Percentiles rank a stretch among this genome's conserved stretches.
Evolutionary conservation across 2,329 filamentous ascomycete genomes (phyloP).

Genomic region (Harringtonia lauricola): DNA sequence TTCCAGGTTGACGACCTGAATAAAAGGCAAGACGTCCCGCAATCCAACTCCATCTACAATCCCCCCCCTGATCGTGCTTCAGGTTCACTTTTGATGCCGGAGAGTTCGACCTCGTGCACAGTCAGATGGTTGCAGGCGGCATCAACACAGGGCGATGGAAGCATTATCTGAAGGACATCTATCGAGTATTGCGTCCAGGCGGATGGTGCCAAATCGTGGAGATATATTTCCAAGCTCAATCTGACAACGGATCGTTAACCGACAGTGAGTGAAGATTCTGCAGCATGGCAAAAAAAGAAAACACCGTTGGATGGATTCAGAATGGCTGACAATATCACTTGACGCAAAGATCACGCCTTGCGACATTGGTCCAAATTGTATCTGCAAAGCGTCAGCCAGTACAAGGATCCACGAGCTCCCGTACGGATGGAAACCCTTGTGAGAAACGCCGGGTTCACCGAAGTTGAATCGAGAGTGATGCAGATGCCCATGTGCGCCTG

Average conservation of each 20-base stretch:
- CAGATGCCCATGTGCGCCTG: slow-evolving; percentile 59
- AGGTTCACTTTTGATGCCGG: slow-evolving; percentile 58
- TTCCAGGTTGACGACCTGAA: slow-evolving; percentile 67
- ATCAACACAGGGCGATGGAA: slow-evolving; percentile 65
- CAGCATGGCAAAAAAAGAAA: not conserved
- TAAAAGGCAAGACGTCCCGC: slow-evolving; percentile 31
- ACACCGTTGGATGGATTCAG: not conserved
- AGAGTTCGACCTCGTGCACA: slow-evolving; percentile 77
- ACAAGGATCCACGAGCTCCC: slow-evolving; percentile 57
- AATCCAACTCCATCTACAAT: not conserved
- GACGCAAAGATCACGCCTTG: slow-evolving; percentile 45
- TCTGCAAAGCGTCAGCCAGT: slow-evolving; percentile 46
- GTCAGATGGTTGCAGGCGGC: slow-evolving; percentile 58
- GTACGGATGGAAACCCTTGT: slow-evolving; percentile 49
- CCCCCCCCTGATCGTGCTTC: not conserved
- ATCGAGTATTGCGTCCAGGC: slow-evolving; percentile 56
- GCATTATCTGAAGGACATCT: slow-evolving; percentile 66
- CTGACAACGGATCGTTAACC: slow-evolving; percentile 68
- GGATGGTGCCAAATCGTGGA: slow-evolving; percentile 90
- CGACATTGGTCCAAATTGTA: slow-evolving; percentile 57
- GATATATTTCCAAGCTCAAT: slow-evolving; percentile 76
- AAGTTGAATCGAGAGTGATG: slow-evolving; percentile 55
- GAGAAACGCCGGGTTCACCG: slow-evolving; percentile 51
- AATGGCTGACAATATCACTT: slow-evolving; percentile 4
- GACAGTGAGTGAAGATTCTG: slow-evolving; percentile 31